Percentiles rank a stretch among this genome's conserved stretches.
These are phyloP conservation scores for Cadophora sp. DNA, from an alignment of 2,329 filamentous ascomycete species.

Conservation along the genomic window DNA sequence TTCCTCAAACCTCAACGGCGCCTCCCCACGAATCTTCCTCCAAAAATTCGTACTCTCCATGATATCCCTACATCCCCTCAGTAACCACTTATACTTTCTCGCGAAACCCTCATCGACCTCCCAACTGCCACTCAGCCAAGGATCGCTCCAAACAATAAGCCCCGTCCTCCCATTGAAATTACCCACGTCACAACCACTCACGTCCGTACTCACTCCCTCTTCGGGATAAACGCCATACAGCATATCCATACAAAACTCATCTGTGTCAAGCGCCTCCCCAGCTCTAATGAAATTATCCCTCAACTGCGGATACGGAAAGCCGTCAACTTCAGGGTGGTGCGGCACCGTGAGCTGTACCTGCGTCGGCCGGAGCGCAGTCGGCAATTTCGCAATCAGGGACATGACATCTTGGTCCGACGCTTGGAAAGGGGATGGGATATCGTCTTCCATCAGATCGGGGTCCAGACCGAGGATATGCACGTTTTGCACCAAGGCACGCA, in stretches of 20 bases:
- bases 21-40: constrained; percentile 41
- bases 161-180: constrained; percentile 38
- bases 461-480: constrained; percentile 41
- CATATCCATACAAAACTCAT: constrained; percentile 49
- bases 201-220: neutral
- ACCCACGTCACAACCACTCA: neutral
- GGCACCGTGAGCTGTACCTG: constrained; percentile 46
- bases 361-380: constrained; percentile 47
- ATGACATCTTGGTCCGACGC: neutral
- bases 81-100: constrained; percentile 53
- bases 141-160: constrained; percentile 57
- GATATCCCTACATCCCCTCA: constrained; percentile 49
- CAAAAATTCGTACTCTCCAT: constrained; percentile 49
- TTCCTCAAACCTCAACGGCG: constrained; percentile 17
- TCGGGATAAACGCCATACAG: constrained; percentile 40
- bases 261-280: constrained; percentile 45
- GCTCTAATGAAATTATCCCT: constrained; percentile 50
- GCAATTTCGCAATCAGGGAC: constrained; percentile 21
- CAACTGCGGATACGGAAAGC: constrained; percentile 48
- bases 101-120: constrained; percentile 55
- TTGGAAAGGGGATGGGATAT: constrained; percentile 35
- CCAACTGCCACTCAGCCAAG: constrained; percentile 54
- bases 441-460: constrained; percentile 28
- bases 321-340: constrained; percentile 52
- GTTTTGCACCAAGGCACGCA: constrained; percentile 47